Percentiles rank a stretch among this genome's conserved stretches.
phyloP scores from a whole-genome alignment of 2,329 filamentous ascomycete genomes.

The Aaosphaeria arxii region DNA sequence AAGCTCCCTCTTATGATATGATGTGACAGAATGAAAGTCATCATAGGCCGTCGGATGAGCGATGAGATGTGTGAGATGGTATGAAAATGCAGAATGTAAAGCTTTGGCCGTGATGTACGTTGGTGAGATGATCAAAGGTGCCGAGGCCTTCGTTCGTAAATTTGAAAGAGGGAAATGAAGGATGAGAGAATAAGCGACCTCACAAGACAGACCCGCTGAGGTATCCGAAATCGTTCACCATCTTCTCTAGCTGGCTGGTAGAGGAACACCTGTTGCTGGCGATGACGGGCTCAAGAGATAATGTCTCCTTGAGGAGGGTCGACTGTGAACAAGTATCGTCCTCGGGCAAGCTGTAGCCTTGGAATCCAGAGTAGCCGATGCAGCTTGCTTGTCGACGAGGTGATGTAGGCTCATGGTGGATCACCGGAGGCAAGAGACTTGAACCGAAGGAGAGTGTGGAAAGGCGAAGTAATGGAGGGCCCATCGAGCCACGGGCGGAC shows the following conservation, averaged over 20 bases:
- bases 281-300: background rate
- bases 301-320: constrained; percentile 18
- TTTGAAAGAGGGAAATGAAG: too few species aligned
- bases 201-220: background rate
- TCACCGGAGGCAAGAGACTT: constrained; percentile 24
- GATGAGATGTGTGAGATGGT: too few species aligned
- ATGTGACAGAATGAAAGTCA: too few species aligned
- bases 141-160: too few species aligned
- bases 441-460: constrained; percentile 27
- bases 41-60: too few species aligned
- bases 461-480: constrained; percentile 7
- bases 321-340: constrained; percentile 22
- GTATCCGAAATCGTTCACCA: background rate
- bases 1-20: too few species aligned
- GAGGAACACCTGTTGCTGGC: background rate
- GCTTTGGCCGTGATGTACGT: too few species aligned
- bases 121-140: too few species aligned
- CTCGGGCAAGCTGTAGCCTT: constrained; percentile 31
- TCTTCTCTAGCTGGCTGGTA: background rate
- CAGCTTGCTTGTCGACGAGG: constrained; percentile 28
- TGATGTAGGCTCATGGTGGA: constrained; percentile 17
- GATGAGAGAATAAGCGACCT: background rate
- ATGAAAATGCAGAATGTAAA: too few species aligned
- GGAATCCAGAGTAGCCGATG: constrained; percentile 29
- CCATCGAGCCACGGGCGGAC: constrained; percentile 2